Evolutionary conservation across 208 protist genomes (phyloP).

Genomic region (Leishmania mexicana): DNA sequence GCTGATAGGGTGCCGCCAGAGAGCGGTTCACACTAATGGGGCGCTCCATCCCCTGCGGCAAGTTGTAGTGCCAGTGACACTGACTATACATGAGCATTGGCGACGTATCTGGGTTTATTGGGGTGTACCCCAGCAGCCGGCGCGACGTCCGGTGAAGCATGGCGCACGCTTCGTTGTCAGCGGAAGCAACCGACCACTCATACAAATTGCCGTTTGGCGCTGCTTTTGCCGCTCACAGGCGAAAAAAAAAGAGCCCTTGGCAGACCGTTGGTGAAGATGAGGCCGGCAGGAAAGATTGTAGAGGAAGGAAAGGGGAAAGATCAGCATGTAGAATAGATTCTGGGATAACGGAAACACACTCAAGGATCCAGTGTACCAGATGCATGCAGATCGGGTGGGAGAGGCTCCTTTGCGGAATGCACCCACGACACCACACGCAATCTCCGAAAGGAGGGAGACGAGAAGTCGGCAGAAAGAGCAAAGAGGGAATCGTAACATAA

Average conservation of each 20-base stretch:
- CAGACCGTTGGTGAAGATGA: slow-evolving; percentile 4
- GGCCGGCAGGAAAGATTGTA: not conserved
- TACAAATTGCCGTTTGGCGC: not conserved
- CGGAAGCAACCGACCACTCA: too few relatives aligned
- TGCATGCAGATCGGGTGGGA: not conserved
- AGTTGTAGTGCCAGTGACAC: slow-evolving; percentile 92
- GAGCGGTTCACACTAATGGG: slow-evolving; percentile 82
- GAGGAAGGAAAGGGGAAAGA: slow-evolving; percentile 2
- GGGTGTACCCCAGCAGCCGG: slow-evolving; percentile 68
- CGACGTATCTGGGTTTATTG: slow-evolving; percentile 88
- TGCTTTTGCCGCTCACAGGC: not conserved
- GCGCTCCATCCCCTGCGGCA: slow-evolving; percentile 86
- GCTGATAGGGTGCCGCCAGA: slow-evolving; percentile 66
- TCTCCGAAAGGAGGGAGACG: not conserved
- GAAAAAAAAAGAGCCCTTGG: not conserved
- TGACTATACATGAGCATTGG: slow-evolving; percentile 90
- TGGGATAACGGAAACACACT: not conserved
- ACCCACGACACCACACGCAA: not conserved
- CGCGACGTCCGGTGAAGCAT: slow-evolving; percentile 65
- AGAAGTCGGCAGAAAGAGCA: slow-evolving; percentile 3
- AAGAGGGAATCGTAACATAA: not conserved
- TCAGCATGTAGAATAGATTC: not conserved
- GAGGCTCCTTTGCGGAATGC: not conserved
- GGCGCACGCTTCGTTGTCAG: not conserved
- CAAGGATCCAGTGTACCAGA: not conserved